Percentiles rank a stretch among this genome's conserved stretches.
phyloP scores from a whole-genome alignment of 306 rosid genomes.

The Cyclanthera cordifolia region DNA sequence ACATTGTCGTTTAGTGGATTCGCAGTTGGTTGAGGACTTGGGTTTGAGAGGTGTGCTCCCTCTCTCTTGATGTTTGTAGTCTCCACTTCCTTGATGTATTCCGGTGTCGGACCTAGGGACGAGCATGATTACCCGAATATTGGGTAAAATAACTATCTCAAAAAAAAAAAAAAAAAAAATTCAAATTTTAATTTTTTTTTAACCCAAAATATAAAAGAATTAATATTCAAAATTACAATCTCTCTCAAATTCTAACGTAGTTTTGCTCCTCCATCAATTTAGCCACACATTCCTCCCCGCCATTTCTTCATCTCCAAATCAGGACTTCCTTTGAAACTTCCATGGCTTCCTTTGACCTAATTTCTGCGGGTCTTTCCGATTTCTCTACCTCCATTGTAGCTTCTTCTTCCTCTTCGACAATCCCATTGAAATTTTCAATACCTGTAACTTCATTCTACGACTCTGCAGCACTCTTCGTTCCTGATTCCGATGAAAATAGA shows the following conservation, averaged over 20 bases:
- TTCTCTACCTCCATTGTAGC: constrained; percentile 13
- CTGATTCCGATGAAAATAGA: constrained; percentile 5
- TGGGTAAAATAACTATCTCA: too few species aligned
- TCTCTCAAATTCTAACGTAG: background rate
- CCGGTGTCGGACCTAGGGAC: too few species aligned
- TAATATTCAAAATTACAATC: background rate
- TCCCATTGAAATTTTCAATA: background rate
- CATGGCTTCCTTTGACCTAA: constrained; percentile 7
- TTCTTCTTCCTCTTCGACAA: background rate
- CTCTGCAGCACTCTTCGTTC: too few species aligned
- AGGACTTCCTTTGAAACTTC: constrained; percentile 19
- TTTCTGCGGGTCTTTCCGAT: background rate
- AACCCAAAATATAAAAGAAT: too few species aligned
- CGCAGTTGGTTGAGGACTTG: too few species aligned
- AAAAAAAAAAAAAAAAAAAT: too few species aligned
- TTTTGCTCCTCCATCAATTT: constrained; percentile 25
- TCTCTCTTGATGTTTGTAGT: too few species aligned
- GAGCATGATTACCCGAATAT: too few species aligned
- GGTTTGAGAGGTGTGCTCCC: too few species aligned
- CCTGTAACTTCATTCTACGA: background rate
- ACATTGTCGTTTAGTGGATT: too few species aligned
- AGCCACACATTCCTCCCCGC: constrained; percentile 54
- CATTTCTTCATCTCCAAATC: constrained; percentile 41
- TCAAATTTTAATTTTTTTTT: too few species aligned
- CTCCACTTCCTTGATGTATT: too few species aligned